phyloP scores from a whole-genome alignment of 176 grass and related monocot genomes.

The Juncus inflexus region DNA sequence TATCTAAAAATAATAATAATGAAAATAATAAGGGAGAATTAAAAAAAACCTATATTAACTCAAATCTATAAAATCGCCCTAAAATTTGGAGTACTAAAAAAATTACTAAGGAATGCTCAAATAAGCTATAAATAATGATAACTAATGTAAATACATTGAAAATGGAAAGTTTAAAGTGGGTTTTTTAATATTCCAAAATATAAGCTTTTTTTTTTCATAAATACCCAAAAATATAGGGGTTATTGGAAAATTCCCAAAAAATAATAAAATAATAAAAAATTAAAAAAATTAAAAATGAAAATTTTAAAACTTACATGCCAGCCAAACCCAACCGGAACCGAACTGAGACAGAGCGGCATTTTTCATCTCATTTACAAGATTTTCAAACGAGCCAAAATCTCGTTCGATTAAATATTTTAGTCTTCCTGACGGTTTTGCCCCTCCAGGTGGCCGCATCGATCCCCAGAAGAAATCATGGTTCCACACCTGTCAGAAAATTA shows the following conservation, averaged over 20 bases:
- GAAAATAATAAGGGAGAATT: neutral
- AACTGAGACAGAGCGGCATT: constrained; percentile 68
- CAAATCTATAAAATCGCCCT: neutral
- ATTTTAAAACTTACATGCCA: constrained; percentile 60
- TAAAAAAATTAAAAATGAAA: neutral
- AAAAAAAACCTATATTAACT: neutral
- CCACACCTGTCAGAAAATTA: constrained; percentile 49
- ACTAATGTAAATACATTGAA: neutral
- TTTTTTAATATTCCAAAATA: neutral
- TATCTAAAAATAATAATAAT: constrained; percentile 36
- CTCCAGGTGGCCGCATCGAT: constrained; percentile 66
- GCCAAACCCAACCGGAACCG: constrained; percentile 97
- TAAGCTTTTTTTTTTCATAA: no score
- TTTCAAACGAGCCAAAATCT: constrained; percentile 75
- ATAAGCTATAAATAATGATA: neutral
- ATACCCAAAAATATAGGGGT: neutral
- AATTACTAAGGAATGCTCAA: neutral
- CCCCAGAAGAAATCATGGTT: constrained; percentile 98
- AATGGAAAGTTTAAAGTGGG: neutral
- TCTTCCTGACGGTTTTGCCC: constrained; percentile 41
- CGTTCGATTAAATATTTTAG: constrained; percentile 56
- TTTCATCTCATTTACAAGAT: constrained; percentile 52
- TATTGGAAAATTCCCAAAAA: neutral
- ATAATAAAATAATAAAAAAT: neutral
- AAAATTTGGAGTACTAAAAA: constrained; percentile 21